Percentiles rank a stretch among this genome's conserved stretches.
phyloP scores from a whole-genome alignment of 2,329 filamentous ascomycete species.

The Paraphaeosphaeria minitans region DNA sequence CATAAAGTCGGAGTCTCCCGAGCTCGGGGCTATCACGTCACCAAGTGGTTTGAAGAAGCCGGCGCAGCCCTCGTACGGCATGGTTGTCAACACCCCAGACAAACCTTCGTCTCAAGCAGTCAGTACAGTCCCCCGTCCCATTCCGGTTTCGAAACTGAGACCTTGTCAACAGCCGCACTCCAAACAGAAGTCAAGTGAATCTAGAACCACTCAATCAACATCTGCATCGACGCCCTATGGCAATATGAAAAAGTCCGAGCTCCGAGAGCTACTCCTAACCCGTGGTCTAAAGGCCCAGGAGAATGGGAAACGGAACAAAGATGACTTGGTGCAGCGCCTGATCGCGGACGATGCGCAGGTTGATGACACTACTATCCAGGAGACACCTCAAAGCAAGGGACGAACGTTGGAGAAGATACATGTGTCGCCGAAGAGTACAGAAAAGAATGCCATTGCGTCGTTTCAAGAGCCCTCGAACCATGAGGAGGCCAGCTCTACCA shows the following conservation, averaged over 20 bases:
- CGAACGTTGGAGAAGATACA: not conserved
- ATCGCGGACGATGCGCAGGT: not conserved
- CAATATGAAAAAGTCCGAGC: not conserved
- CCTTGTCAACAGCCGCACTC: not conserved
- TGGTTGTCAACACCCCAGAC: not conserved
- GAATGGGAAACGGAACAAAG: not conserved
- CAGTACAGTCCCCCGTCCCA: not conserved
- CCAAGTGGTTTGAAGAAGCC: not conserved
- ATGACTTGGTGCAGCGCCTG: not conserved
- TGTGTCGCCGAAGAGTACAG: not conserved
- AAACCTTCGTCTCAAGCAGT: not conserved
- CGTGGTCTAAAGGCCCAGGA: not conserved
- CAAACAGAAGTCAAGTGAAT: not conserved
- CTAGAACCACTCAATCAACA: not conserved
- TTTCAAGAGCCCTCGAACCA: not conserved
- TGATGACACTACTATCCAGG: not conserved
- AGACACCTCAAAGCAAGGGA: not conserved
- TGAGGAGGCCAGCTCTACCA: not conserved
- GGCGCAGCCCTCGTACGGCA: not conserved
- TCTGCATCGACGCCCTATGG: not conserved
- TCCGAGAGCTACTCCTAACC: not conserved
- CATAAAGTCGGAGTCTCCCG: conserved; percentile 37
- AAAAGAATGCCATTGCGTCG: not conserved
- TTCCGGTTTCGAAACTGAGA: not conserved
- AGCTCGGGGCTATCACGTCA: conserved; percentile 14